Evolutionary conservation across 2,329 filamentous ascomycete genomes (phyloP).

Genomic region (Hypoxylon sp.): DNA sequence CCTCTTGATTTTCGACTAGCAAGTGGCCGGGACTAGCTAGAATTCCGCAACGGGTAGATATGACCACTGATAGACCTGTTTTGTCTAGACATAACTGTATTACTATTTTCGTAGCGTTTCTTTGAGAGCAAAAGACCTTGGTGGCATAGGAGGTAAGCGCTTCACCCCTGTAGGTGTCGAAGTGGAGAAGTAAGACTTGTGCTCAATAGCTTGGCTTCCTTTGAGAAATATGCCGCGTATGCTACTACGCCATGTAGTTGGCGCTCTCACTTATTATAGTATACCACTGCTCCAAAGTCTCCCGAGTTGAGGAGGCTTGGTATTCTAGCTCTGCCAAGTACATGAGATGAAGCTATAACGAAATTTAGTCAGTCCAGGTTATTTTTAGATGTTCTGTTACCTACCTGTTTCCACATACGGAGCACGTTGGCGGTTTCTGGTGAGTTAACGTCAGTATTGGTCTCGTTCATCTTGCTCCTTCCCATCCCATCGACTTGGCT

Average conservation of each 20-base stretch:
- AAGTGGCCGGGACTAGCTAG: neutral
- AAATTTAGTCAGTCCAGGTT: neutral
- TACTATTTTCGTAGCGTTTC: no score
- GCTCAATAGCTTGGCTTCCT: no score
- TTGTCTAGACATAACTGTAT: no score
- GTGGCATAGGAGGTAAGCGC: no score
- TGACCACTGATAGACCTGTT: no score
- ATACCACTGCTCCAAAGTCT: conserved; percentile 47
- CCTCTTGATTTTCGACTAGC: neutral
- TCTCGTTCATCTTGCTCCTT: conserved; percentile 59
- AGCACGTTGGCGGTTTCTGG: conserved; percentile 64
- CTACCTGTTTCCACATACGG: conserved; percentile 61
- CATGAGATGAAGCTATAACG: conserved; percentile 57
- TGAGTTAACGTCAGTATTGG: conserved; percentile 57
- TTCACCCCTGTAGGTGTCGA: no score
- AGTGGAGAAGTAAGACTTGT: no score
- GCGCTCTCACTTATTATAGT: conserved; percentile 46
- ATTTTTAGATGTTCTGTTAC: neutral
- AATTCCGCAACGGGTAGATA: neutral
- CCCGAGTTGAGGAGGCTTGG: conserved; percentile 43
- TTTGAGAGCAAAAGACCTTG: no score
- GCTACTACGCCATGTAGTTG: conserved; percentile 51
- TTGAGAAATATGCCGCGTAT: conserved; percentile 44
- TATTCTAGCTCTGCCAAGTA: conserved; percentile 49
- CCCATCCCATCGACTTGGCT: conserved; percentile 51